Percentiles rank a stretch among this genome's conserved stretches.
Evolutionary conservation across 176 grass and related monocot species (phyloP).

Genomic region (Raddia guianensis): DNA sequence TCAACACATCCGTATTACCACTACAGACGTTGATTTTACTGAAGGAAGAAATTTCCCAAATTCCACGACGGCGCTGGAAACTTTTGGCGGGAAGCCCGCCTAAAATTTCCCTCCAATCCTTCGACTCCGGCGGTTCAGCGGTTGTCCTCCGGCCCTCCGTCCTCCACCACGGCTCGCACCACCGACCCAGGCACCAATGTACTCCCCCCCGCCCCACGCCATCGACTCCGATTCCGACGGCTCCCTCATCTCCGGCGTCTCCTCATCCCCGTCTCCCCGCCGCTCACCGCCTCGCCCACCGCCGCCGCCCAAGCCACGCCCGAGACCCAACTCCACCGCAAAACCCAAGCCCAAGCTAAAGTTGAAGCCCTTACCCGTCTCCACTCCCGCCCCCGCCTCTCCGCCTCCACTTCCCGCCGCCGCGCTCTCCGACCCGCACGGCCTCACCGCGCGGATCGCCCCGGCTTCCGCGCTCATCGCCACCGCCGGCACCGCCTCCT

Average conservation of each 20-base stretch:
- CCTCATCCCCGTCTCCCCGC: slow-evolving; percentile 56
- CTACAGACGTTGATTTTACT: too few relatives aligned
- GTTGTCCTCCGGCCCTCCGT: background rate
- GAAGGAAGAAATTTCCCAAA: too few relatives aligned
- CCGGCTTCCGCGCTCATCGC: slow-evolving; percentile 14
- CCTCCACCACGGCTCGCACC: background rate
- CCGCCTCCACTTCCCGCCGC: slow-evolving; percentile 36
- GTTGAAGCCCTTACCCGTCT: slow-evolving; percentile 15
- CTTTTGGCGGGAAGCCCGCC: slow-evolving; percentile 41
- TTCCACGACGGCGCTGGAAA: too few relatives aligned
- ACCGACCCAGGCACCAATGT: slow-evolving; percentile 23
- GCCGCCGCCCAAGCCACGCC: slow-evolving; percentile 29
- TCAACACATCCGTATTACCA: too few relatives aligned
- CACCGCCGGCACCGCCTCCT: slow-evolving; percentile 25
- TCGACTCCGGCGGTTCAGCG: too few relatives aligned
- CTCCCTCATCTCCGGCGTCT: slow-evolving; percentile 69
- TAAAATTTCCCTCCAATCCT: slow-evolving; percentile 29
- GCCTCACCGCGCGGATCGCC: slow-evolving; percentile 50
- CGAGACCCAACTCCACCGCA: slow-evolving; percentile 26
- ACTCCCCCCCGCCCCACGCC: slow-evolving; percentile 22
- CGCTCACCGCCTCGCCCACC: slow-evolving; percentile 36
- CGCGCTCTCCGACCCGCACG: slow-evolving; percentile 60
- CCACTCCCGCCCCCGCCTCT: background rate
- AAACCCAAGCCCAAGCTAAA: slow-evolving; percentile 49
- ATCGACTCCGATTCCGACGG: slow-evolving; percentile 75